Percentiles rank a stretch among this genome's conserved stretches.
Evolutionary conservation across 2,329 filamentous ascomycete genomes (phyloP).

Genomic region (Colletotrichum sp.): DNA sequence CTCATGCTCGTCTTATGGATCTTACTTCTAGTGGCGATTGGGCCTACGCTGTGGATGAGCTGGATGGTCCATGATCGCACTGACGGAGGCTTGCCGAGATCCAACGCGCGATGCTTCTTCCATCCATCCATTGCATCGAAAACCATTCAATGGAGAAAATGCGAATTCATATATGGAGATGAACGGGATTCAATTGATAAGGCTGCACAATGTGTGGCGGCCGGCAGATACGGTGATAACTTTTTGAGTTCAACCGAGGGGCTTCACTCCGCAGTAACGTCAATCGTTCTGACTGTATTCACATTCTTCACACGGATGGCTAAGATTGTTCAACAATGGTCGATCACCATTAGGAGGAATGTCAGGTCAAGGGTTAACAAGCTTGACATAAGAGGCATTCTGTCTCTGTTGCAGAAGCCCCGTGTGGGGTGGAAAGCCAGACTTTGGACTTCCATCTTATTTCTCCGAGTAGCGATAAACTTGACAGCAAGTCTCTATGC

Average conservation of each 20-base stretch:
- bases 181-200: neutral
- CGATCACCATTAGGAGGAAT: fast-evolving
- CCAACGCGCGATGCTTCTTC: neutral
- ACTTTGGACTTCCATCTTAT: neutral
- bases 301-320: neutral
- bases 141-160: neutral
- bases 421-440: neutral
- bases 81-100: neutral
- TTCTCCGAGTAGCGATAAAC: neutral
- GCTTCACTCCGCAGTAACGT: neutral
- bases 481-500: neutral
- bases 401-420: neutral
- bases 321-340: neutral
- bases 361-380: neutral
- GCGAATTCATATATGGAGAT: too few relatives aligned
- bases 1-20: neutral
- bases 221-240: fast-evolving
- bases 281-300: neutral
- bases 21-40: neutral
- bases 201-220: neutral
- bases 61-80: neutral
- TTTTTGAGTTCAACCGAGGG: neutral
- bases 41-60: neutral
- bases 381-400: fast-evolving
- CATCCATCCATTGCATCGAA: neutral